These are phyloP conservation scores for Aspergillus tubingensis DNA, from an alignment of 2,329 filamentous ascomycete species.

Conservation along the genomic window DNA sequence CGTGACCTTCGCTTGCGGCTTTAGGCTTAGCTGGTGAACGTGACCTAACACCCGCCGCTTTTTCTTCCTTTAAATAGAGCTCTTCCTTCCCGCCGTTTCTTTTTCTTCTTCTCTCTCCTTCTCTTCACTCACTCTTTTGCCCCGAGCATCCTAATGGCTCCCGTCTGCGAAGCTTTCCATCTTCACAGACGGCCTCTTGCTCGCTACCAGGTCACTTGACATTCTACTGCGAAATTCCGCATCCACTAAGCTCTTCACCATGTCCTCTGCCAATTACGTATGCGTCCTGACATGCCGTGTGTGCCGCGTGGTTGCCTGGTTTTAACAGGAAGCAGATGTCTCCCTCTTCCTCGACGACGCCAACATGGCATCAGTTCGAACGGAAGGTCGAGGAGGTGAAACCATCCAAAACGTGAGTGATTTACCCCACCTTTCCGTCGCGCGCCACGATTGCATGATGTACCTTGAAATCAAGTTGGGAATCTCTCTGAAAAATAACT, in stretches of 20 bases:
- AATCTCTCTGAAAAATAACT: conserved; percentile 98
- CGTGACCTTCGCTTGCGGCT: conserved; percentile 36
- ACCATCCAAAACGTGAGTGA: conserved; percentile 81
- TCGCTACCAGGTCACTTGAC: conserved; percentile 23
- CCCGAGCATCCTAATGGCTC: conserved; percentile 33
- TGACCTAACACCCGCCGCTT: conserved; percentile 26
- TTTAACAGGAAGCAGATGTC: conserved; percentile 60
- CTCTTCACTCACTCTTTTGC: conserved; percentile 14
- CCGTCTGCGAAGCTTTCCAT: conserved; percentile 36
- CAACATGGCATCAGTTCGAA: conserved; percentile 73
- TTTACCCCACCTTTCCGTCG: conserved; percentile 4
- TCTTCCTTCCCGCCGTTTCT: conserved; percentile 19
- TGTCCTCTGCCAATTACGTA: conserved; percentile 47
- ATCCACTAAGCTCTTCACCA: conserved; percentile 22
- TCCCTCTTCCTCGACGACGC: conserved; percentile 70
- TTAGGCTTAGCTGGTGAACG: conserved; percentile 13
- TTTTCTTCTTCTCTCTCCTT: conserved; percentile 24
- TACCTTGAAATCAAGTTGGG: conserved; percentile 83
- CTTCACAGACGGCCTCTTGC: conserved; percentile 34
- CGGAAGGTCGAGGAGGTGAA: conserved; percentile 80
- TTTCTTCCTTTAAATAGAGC: conserved; percentile 18
- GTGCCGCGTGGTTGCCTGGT: conserved; percentile 31
- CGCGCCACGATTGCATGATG: conserved; percentile 68
- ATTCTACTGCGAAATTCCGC: conserved; percentile 1
- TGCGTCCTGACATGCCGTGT: conserved; percentile 38